These are phyloP conservation scores for Chytriomyces sp. DNA, from an alignment of 192 early-diverging fungal genomes.

Conservation along the genomic window DNA sequence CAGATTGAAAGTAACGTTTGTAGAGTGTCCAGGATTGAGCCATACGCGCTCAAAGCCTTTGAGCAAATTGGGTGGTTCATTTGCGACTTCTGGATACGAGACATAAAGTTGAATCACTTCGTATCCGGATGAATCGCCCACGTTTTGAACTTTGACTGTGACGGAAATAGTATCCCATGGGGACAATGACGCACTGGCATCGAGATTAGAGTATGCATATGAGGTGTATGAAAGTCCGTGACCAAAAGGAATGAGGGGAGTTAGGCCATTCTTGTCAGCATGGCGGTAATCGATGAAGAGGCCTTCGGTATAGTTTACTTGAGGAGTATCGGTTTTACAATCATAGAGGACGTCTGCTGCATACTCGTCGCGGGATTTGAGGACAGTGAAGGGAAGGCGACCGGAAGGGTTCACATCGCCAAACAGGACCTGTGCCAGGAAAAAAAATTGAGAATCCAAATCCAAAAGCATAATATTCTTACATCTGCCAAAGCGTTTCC, in stretches of 20 bases:
- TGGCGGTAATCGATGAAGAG: constrained; percentile 53
- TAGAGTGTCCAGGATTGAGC: neutral
- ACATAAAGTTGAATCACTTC: constrained; percentile 45
- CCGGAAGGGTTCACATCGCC: constrained; percentile 62
- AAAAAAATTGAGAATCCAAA: no score
- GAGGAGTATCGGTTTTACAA: constrained; percentile 33
- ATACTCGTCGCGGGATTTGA: constrained; percentile 40
- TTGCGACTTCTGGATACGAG: constrained; percentile 24
- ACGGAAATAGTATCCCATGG: neutral
- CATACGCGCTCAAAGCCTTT: constrained; percentile 34
- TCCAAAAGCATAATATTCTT: no score
- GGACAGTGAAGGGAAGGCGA: constrained; percentile 61
- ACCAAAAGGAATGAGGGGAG: constrained; percentile 54
- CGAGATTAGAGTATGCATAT: constrained; percentile 46
- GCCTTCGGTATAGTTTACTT: constrained; percentile 49
- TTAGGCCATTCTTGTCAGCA: constrained; percentile 44
- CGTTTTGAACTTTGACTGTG: constrained; percentile 23
- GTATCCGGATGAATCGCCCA: constrained; percentile 3
- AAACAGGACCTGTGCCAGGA: constrained; percentile 48
- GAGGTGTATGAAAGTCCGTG: constrained; percentile 59
- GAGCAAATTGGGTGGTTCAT: constrained; percentile 25
- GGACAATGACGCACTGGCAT: neutral
- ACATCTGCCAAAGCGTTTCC: constrained; percentile 63
- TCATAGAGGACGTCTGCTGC: constrained; percentile 23
- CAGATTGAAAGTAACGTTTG: constrained; percentile 13